Evolutionary conservation across 1,139 yeast genomes (phyloP).

Genomic region (Taiozyma onychis): DNA sequence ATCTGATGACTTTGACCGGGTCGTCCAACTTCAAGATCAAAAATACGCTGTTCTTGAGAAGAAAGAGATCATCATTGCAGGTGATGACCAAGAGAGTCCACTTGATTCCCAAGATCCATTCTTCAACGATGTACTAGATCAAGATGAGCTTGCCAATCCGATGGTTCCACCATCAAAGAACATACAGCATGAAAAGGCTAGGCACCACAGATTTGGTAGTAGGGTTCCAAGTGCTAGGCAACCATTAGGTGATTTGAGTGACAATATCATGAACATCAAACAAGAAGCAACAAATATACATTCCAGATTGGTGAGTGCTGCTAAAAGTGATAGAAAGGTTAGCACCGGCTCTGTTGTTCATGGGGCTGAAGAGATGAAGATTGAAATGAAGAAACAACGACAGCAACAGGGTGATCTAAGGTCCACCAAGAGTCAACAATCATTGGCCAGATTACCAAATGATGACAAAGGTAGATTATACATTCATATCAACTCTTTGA

Average conservation of each 20-base stretch:
- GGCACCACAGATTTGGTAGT: conserved; percentile 3
- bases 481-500: conserved; percentile 56
- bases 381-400: conserved; percentile 3
- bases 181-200: conserved; percentile 9
- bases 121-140: conserved; percentile 6
- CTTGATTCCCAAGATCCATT: background rate
- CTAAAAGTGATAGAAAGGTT: conserved; percentile 2
- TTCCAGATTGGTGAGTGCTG: conserved; percentile 6
- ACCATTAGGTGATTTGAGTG: background rate
- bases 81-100: conserved; percentile 5
- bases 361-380: conserved; percentile 4
- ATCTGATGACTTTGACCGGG: conserved; percentile 31
- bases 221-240: background rate
- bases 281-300: background rate
- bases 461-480: conserved; percentile 72
- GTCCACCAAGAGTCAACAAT: conserved; percentile 4
- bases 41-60: conserved; percentile 30
- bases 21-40: conserved; percentile 28
- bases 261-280: background rate
- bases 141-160: conserved; percentile 10
- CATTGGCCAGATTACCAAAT: conserved; percentile 19
- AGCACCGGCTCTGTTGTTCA: conserved; percentile 3
- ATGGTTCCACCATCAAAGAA: conserved; percentile 13
- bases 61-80: conserved; percentile 28
- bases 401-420: conserved; percentile 2